phyloP scores from a whole-genome alignment of 768 basidiomycete genomes.

The Stropharia rugosoannulata region DNA sequence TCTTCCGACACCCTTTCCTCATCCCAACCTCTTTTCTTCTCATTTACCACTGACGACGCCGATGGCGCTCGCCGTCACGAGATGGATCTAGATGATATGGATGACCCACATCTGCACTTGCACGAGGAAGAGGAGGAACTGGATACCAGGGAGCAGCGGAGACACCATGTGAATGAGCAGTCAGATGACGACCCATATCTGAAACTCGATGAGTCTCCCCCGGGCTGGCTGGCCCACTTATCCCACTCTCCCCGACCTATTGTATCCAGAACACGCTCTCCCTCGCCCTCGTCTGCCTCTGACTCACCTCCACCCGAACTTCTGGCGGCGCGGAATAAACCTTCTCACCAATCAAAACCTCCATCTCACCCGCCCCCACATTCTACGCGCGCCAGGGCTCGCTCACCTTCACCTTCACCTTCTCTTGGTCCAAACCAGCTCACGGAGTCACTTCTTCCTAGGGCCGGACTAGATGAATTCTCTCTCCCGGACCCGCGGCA shows the following conservation, averaged over 20 bases:
- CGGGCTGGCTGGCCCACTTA: slow-evolving; percentile 69
- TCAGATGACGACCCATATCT: slow-evolving; percentile 74
- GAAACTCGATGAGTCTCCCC: slow-evolving; percentile 63
- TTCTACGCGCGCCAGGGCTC: slow-evolving; percentile 30
- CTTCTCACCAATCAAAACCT: slow-evolving; percentile 14
- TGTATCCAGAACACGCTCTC: slow-evolving; percentile 10
- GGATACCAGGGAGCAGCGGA: too few species aligned
- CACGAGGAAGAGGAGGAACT: slow-evolving; percentile 38
- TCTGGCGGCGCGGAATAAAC: slow-evolving; percentile 1
- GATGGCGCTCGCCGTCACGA: slow-evolving; percentile 37
- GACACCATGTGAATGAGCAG: too few species aligned
- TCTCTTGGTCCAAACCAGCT: slow-evolving; percentile 36
- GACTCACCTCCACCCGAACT: slow-evolving; percentile 22
- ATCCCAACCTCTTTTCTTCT: slow-evolving; percentile 86
- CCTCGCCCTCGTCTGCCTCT: slow-evolving; percentile 31
- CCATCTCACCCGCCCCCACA: slow-evolving; percentile 37
- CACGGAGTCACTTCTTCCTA: slow-evolving; percentile 77
- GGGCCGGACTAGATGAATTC: slow-evolving; percentile 74
- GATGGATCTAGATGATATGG: slow-evolving; percentile 65
- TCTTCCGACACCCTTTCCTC: slow-evolving; percentile 51
- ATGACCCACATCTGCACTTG: slow-evolving; percentile 67
- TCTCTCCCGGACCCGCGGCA: slow-evolving; percentile 76
- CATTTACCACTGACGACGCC: slow-evolving; percentile 80
- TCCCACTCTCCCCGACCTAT: slow-evolving; percentile 48
- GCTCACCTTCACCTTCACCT: slow-evolving; percentile 52